Percentiles rank a stretch among this genome's conserved stretches.
These are phyloP conservation scores for Millerago galiae DNA, from an alignment of 805 yeast species.

Conservation along the genomic window DNA sequence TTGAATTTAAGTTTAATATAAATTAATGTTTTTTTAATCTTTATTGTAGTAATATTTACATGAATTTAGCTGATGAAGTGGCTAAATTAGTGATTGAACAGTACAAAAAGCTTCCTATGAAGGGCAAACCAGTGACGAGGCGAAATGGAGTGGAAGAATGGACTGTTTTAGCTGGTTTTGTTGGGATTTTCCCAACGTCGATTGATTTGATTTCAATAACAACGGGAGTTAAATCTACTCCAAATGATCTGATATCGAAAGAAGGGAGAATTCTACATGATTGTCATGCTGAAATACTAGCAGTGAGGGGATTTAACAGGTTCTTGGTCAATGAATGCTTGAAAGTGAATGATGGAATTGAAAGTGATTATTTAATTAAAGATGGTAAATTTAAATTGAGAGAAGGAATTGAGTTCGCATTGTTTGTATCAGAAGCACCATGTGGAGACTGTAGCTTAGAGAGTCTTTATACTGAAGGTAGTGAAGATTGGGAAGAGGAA, in stretches of 20 bases:
- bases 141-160: slow-evolving; percentile 71
- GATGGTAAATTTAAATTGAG: slow-evolving; percentile 27
- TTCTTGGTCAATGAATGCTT: slow-evolving; percentile 15
- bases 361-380: slow-evolving; percentile 9
- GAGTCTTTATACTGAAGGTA: slow-evolving; percentile 24
- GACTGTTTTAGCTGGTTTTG: slow-evolving; percentile 78
- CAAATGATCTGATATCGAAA: slow-evolving; percentile 39
- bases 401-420: slow-evolving; percentile 38
- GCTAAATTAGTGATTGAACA: slow-evolving; percentile 3
- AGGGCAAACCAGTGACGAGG: slow-evolving; percentile 54
- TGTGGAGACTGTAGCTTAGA: slow-evolving; percentile 88
- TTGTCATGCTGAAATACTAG: slow-evolving; percentile 82
- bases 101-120: slow-evolving; percentile 17
- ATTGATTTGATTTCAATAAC: slow-evolving; percentile 43
- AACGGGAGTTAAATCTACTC: slow-evolving; percentile 80
- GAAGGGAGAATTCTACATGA: slow-evolving; percentile 75
- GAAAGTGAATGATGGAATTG: slow-evolving; percentile 4
- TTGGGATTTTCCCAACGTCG: slow-evolving; percentile 28
- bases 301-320: slow-evolving; percentile 61
- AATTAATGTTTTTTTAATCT: neutral
- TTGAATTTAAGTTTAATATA: slow-evolving; percentile 36
- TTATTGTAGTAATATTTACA: too few relatives aligned
- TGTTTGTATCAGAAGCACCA: slow-evolving; percentile 72
- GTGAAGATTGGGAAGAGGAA: slow-evolving; percentile 15
- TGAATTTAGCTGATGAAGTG: neutral